Evolutionary conservation across 495 filamentous ascomycete species (phyloP).

Genomic region (Choiromyces venosus): DNA sequence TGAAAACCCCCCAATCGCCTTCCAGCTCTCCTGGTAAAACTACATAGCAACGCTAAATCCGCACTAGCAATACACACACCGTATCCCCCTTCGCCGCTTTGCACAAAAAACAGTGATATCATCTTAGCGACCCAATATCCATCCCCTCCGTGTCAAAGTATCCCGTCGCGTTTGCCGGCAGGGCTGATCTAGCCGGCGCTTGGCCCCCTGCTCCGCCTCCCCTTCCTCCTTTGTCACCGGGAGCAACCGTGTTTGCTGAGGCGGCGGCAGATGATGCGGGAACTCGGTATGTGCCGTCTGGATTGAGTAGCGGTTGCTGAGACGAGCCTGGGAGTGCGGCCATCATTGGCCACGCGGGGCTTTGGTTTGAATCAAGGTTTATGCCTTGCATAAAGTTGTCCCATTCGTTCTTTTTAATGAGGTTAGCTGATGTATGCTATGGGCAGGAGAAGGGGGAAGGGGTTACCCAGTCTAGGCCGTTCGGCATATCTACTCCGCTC

Average conservation of each 20-base stretch:
- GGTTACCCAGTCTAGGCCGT: constrained; percentile 29
- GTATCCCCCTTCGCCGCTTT: not conserved
- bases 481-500: constrained; percentile 24
- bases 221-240: constrained; percentile 15
- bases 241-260: constrained; percentile 8
- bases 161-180: constrained; percentile 8
- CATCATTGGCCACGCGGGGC: constrained; percentile 26
- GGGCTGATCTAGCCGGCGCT: not conserved
- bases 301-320: not conserved
- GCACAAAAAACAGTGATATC: not conserved
- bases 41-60: not conserved
- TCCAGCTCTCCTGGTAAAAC: not conserved
- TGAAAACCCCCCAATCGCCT: not conserved
- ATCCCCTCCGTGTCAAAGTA: not conserved
- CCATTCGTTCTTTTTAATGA: constrained; percentile 37
- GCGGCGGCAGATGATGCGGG: not conserved
- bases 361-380: constrained; percentile 34
- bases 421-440: constrained; percentile 10
- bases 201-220: constrained; percentile 13
- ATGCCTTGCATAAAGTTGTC: constrained; percentile 42
- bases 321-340: constrained; percentile 6
- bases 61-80: not conserved
- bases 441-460: not conserved
- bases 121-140: not conserved
- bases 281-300: not conserved